Conservation (phyloP, 306 rosid genomes). For the Castanopsis chinensis region DNA sequence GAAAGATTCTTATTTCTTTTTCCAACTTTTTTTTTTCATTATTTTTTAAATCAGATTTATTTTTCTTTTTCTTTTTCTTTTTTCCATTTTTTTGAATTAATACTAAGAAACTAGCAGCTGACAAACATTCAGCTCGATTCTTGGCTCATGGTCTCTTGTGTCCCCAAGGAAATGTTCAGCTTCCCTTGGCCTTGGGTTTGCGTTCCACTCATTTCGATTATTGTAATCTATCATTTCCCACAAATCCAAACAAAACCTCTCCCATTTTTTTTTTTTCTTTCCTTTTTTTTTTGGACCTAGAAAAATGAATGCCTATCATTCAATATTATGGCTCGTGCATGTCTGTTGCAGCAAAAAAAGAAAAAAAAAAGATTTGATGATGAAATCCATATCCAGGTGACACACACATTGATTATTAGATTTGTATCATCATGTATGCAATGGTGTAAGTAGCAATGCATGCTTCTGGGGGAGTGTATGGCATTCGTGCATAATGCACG, state of each 20-base stretch:
- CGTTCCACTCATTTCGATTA: background rate
- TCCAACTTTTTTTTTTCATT: background rate
- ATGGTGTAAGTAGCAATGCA: no score
- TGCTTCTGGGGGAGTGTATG: no score
- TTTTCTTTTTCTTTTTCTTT: background rate
- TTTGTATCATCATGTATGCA: no score
- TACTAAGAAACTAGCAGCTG: background rate
- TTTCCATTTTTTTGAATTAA: background rate
- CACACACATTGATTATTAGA: no score
- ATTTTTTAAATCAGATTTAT: background rate
- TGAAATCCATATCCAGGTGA: no score
- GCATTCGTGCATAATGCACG: no score
- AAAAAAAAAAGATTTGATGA: no score
- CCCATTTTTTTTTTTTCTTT: background rate
- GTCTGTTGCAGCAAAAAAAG: no score
- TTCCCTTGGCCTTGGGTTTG: background rate
- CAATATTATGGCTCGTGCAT: no score
- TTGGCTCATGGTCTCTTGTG: background rate
- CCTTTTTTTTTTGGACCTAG: background rate
- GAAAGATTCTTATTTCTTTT: background rate
- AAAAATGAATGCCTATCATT: no score
- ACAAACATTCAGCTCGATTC: slow-evolving; percentile 10
- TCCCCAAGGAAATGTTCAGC: background rate
- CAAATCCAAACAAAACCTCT: no score
- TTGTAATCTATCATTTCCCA: background rate